Percentiles rank a stretch among this genome's conserved stretches.
Conservation (phyloP, 495 filamentous ascomycete genomes). For the Terfezia claveryi region DNA sequence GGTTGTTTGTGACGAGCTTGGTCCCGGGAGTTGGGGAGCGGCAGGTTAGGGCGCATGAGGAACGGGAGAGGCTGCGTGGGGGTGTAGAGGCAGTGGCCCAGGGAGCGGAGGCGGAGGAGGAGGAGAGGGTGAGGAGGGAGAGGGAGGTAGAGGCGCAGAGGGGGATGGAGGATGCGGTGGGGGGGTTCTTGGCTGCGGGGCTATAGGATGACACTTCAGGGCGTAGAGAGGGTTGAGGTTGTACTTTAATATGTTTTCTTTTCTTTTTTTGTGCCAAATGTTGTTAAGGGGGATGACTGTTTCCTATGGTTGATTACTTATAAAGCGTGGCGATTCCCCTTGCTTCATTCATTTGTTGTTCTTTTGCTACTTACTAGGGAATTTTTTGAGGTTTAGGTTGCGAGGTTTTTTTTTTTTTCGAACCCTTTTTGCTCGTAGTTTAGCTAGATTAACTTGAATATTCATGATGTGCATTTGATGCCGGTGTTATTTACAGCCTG, state of each 20-base stretch:
- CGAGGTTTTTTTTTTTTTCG: too few species aligned
- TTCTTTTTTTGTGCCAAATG: constrained; percentile 1
- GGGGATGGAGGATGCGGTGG: constrained; percentile 1
- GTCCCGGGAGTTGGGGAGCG: constrained; percentile 16
- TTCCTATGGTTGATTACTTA: background rate
- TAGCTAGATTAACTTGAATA: too few species aligned
- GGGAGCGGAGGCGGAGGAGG: background rate
- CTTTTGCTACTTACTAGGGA: background rate
- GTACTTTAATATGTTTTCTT: constrained; percentile 5
- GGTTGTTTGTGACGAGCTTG: constrained; percentile 15
- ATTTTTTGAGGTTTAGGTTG: background rate
- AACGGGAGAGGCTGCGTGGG: constrained; percentile 3
- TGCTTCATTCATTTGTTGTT: constrained; percentile 3
- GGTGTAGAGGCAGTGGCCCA: constrained; percentile 1
- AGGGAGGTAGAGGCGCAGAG: background rate
- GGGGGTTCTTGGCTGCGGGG: constrained; percentile 4
- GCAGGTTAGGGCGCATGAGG: constrained; percentile 15
- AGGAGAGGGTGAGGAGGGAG: background rate
- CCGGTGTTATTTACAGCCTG: too few species aligned
- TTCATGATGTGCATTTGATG: too few species aligned
- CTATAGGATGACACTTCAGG: background rate
- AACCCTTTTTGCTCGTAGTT: too few species aligned
- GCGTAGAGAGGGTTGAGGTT: background rate
- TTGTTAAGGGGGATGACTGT: background rate
- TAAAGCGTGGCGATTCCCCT: constrained; percentile 2